Base-by-base conservation (phyloP, 2,329 filamentous ascomycete genomes). In the Diaporthe amygdali region DNA sequence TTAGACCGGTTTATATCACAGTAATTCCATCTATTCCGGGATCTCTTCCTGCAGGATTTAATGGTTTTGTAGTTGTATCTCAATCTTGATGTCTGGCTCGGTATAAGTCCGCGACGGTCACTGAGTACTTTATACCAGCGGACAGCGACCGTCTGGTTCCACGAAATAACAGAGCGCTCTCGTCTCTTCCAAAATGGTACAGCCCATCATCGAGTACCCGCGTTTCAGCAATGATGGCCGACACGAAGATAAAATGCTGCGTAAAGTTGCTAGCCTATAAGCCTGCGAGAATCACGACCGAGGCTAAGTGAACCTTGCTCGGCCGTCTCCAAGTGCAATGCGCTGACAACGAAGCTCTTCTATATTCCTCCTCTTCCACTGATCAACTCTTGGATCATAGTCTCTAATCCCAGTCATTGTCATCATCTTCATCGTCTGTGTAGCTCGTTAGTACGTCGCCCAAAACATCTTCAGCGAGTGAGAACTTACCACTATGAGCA, bases 401-500 rank as follows among this genome's bases (percentile, higher is more conserved):
- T 15, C 15, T 39, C 34, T 56, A 72, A 20, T 72, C 71, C 92
- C 92, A 94, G 76, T 95, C 93, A 79, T 95, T 93, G 72, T 94
- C 91, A 75, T 94, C 91, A 76, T 86, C 86, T 81, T 95, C 93
- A 76, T 95, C 93, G 84, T 95, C 93, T 95, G 75, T 41, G 74
- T 7, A 72, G 56, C 72, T 77, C 73, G 74, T 79, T 75, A 80
- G 71, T 44, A 22, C 47, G 25, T 30, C 7, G 59, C 9, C 27
- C 20, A 63, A 20, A 5, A 34, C 5, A 30, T 25, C 12, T 56
- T 51, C 15, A 14, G 55, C 25, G 30, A 22, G 66, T 64, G 66
- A 63, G 66, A 66, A 92, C 94, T 90, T 90, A 98, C 96, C 96
- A 87, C 94, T 97, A 81, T 94, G 92, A 83, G 94, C 94, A 80